Evolutionary conservation across 345 rosid genomes (phyloP).

Genomic region (Moricandia moricandioides): DNA sequence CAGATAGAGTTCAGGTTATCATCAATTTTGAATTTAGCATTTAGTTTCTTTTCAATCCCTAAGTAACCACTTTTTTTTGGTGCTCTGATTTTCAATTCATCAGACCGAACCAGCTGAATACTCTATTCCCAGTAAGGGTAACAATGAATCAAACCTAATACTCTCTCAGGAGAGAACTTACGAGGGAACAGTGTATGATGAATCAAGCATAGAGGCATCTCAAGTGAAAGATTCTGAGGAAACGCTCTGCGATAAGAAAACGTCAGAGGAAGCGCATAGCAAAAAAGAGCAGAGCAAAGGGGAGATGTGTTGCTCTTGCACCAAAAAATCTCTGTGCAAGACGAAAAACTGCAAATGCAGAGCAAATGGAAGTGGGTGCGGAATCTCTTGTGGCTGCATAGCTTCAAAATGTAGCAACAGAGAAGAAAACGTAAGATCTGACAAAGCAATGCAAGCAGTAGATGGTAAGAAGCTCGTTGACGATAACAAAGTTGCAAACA

Average conservation of each 20-base stretch:
- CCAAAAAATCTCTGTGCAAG: constrained; percentile 72
- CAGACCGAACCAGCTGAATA: constrained; percentile 46
- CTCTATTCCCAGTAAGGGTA: constrained; percentile 44
- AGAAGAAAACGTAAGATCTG: constrained; percentile 19
- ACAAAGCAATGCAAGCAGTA: constrained; percentile 5
- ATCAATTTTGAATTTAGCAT: background rate
- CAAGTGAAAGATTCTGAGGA: constrained; percentile 45
- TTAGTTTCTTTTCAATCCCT: background rate
- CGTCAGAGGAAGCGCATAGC: constrained; percentile 36
- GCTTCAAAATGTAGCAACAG: constrained; percentile 68
- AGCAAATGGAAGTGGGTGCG: constrained; percentile 58
- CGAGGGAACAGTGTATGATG: constrained; percentile 23
- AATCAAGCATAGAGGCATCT: constrained; percentile 1
- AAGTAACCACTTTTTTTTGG: background rate
- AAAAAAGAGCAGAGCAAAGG: constrained; percentile 31
- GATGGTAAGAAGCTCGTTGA: constrained; percentile 35
- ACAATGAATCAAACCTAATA: constrained; percentile 5
- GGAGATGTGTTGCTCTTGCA: constrained; percentile 71
- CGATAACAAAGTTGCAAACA: constrained; percentile 38
- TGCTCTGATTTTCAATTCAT: constrained; percentile 17
- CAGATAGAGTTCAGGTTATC: constrained; percentile 43
- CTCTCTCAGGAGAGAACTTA: constrained; percentile 41
- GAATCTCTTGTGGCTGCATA: constrained; percentile 68
- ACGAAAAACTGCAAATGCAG: constrained; percentile 76
- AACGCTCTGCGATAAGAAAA: constrained; percentile 32